These are phyloP conservation scores for Penicillium fimorum DNA, from an alignment of 495 filamentous ascomycete species.

Conservation along the genomic window DNA sequence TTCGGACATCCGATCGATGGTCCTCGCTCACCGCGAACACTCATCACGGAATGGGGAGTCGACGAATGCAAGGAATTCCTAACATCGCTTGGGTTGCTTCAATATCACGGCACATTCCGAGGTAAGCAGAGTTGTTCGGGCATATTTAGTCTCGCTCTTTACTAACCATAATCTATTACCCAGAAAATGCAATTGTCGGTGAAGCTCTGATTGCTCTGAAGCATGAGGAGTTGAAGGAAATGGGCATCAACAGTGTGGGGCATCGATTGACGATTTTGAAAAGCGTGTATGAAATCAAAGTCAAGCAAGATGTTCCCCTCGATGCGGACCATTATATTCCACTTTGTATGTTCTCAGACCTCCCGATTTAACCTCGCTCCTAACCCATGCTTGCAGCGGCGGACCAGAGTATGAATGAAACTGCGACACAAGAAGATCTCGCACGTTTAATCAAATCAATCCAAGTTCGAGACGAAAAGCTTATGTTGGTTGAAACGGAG, in stretches of 20 bases:
- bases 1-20: constrained; percentile 66
- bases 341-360: constrained; percentile 62
- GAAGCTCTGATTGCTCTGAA: constrained; percentile 85
- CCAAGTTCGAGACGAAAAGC: constrained; percentile 80
- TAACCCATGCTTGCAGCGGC: constrained; percentile 58
- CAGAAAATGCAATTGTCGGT: constrained; percentile 92
- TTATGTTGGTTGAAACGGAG: constrained; percentile 76
- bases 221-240: constrained; percentile 91
- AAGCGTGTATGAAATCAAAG: constrained; percentile 90
- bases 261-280: constrained; percentile 94
- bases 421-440: constrained; percentile 88
- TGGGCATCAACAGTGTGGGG: constrained; percentile 88
- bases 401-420: constrained; percentile 81
- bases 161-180: constrained; percentile 1
- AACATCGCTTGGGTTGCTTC: constrained; percentile 70
- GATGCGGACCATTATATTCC: constrained; percentile 94
- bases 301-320: constrained; percentile 84
- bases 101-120: constrained; percentile 80
- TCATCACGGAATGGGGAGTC: constrained; percentile 84
- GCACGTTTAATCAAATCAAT: constrained; percentile 84
- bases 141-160: background rate
- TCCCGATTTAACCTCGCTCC: background rate
- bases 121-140: constrained; percentile 49
- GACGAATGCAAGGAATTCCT: constrained; percentile 89
- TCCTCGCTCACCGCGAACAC: constrained; percentile 68